phyloP scores from a whole-genome alignment of 1,284 basidiomycete genomes.

The Apiotrichum siamense region DNA sequence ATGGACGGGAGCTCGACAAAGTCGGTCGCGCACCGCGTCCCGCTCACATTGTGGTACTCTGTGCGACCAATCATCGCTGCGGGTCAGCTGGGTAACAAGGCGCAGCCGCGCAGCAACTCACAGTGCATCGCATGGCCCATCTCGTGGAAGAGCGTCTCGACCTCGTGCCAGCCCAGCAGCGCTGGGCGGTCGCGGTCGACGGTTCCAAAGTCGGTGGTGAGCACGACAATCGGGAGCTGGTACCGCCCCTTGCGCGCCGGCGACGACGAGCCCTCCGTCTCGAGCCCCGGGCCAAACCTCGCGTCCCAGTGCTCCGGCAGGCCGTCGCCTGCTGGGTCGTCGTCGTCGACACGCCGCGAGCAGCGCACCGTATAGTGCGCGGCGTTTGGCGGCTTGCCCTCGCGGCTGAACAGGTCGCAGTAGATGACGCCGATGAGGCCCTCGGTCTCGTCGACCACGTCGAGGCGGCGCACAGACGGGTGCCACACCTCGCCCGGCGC shows the following conservation, averaged over 20 bases:
- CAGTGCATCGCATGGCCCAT: constrained; percentile 99
- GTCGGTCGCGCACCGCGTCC: constrained; percentile 97
- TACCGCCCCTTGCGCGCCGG: constrained; percentile 61
- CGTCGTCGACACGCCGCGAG: constrained; percentile 83
- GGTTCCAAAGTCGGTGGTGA: constrained; percentile 79
- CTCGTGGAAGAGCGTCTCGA: constrained; percentile 93
- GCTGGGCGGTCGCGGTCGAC: constrained; percentile 58
- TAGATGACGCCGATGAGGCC: constrained; percentile 91
- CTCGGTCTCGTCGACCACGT: constrained; percentile 73
- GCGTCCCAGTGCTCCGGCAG: constrained; percentile 38
- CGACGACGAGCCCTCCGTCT: constrained; percentile 35
- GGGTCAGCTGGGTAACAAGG: background rate
- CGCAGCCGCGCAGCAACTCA: constrained; percentile 50
- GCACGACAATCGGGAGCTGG: constrained; percentile 85
- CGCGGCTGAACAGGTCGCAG: constrained; percentile 79
- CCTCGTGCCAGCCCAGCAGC: constrained; percentile 84
- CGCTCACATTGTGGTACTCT: constrained; percentile 95
- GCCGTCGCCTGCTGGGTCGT: constrained; percentile 66
- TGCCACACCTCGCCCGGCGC: constrained; percentile 83
- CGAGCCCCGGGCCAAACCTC: constrained; percentile 34
- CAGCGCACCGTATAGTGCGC: constrained; percentile 98
- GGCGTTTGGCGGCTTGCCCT: constrained; percentile 81
- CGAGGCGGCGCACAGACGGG: constrained; percentile 76
- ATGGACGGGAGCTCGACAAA: constrained; percentile 98
- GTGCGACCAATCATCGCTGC: constrained; percentile 94